Conservation (phyloP, 306 rosid genomes). For the Cicer yamashitae region DNA sequence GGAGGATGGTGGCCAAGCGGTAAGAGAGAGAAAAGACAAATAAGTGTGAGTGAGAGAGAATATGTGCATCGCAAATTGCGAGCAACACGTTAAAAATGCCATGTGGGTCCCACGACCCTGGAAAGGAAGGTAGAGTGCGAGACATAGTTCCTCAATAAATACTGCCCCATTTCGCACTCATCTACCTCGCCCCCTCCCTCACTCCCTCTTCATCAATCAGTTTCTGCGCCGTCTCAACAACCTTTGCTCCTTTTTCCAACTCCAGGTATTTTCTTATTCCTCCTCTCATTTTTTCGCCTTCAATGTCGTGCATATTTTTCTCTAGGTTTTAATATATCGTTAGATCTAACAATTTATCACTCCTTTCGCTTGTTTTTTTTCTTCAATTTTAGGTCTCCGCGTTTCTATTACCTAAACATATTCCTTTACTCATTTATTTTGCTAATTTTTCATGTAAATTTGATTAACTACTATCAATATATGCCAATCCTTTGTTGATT, state of each 20-base stretch:
- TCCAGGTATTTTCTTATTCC: conserved; percentile 13
- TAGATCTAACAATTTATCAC: neutral
- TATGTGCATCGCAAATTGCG: neutral
- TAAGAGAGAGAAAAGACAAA: neutral
- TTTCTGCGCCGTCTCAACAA: conserved; percentile 20
- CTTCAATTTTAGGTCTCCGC: neutral
- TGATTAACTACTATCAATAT: neutral
- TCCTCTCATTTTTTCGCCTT: no score
- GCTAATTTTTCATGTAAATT: neutral
- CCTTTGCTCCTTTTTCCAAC: neutral
- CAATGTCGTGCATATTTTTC: neutral
- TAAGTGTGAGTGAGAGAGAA: neutral
- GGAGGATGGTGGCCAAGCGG: neutral
- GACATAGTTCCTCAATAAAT: conserved; percentile 19
- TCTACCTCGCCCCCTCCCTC: neutral
- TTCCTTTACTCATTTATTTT: neutral
- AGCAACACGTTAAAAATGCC: neutral
- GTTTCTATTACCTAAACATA: neutral
- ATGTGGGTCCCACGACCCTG: conserved; percentile 15
- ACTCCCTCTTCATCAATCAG: neutral
- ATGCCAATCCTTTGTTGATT: neutral
- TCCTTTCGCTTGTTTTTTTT: no score
- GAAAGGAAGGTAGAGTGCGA: neutral
- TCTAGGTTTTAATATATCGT: neutral
- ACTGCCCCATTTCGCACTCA: neutral